Conservation (phyloP, 108 stramenopile genomes). For the Skeletonema tropicum region DNA sequence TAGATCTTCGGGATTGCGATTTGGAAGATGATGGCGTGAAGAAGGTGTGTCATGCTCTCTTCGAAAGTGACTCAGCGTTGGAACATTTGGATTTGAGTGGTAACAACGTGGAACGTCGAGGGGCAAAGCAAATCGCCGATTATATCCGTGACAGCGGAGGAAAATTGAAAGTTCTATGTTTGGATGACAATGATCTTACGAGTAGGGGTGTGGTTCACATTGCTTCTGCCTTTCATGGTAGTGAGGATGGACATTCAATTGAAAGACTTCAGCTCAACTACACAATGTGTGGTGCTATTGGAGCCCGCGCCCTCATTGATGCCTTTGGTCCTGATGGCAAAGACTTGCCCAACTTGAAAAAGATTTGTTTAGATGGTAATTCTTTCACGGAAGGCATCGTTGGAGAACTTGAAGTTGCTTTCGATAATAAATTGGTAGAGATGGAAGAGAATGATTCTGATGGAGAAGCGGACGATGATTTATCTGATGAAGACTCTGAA, state of each 20-base stretch:
- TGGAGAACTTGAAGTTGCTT: conserved; percentile 42
- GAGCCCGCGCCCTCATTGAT: conserved; percentile 48
- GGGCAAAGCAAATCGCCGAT: conserved; percentile 54
- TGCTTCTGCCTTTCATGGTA: conserved; percentile 40
- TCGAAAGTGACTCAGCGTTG: conserved; percentile 40
- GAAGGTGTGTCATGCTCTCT: conserved; percentile 55
- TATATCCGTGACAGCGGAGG: conserved; percentile 43
- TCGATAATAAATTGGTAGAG: conserved; percentile 38
- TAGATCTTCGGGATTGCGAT: conserved; percentile 53
- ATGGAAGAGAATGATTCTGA: conserved; percentile 59
- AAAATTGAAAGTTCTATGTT: conserved; percentile 39
- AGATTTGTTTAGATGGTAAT: conserved; percentile 43
- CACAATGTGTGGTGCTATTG: conserved; percentile 43
- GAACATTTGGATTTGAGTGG: conserved; percentile 55
- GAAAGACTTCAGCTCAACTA: conserved; percentile 45
- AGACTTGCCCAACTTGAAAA: conserved; percentile 48
- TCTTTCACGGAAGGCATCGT: conserved; percentile 42
- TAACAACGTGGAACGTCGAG: conserved; percentile 37
- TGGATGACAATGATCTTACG: conserved; percentile 61
- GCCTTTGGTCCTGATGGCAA: conserved; percentile 47
- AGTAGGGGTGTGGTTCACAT: conserved; percentile 43
- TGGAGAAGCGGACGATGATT: conserved; percentile 53
- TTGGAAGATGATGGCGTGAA: conserved; percentile 57
- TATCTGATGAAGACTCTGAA: conserved; percentile 42
- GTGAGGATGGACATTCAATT: conserved; percentile 41